Evolutionary conservation across 164 flowering plant species (phyloP).

Genomic region (Magnolia officinalis): DNA sequence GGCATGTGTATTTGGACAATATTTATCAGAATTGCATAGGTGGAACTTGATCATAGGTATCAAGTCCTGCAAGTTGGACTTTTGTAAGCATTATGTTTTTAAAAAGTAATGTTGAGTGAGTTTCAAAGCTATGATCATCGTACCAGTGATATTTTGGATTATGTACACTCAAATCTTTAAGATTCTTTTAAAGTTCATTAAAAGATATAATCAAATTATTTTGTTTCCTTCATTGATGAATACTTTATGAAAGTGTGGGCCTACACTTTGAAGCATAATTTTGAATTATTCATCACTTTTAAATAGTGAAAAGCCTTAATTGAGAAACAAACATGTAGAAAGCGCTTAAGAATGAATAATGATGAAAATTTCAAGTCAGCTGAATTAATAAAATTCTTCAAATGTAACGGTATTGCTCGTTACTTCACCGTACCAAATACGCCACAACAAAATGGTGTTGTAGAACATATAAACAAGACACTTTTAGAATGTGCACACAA

Average conservation of each 20-base stretch:
- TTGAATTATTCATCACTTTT: no score
- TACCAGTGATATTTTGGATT: constrained; percentile 10
- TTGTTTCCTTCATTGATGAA: constrained; percentile 4
- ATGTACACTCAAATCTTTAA: constrained; percentile 6
- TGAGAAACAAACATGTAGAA: constrained; percentile 5
- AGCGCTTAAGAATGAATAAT: neutral
- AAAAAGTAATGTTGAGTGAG: constrained; percentile 13
- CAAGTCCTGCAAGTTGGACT: neutral
- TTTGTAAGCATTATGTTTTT: constrained; percentile 19
- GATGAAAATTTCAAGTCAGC: neutral
- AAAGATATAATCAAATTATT: neutral
- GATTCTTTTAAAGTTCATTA: neutral
- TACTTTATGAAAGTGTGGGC: no score
- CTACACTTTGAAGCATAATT: no score
- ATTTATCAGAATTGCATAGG: constrained; percentile 5
- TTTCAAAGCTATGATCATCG: neutral
- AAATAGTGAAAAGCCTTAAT: neutral
- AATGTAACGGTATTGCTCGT: neutral
- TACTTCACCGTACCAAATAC: constrained; percentile 3
- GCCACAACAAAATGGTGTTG: constrained; percentile 7
- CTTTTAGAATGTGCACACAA: neutral
- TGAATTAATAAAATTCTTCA: constrained; percentile 1
- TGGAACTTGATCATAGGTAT: neutral
- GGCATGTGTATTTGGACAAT: constrained; percentile 9
- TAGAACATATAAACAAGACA: neutral